Evolutionary conservation across 352 stramenopile genomes (phyloP).

Genomic region (Bremia lactucae): DNA sequence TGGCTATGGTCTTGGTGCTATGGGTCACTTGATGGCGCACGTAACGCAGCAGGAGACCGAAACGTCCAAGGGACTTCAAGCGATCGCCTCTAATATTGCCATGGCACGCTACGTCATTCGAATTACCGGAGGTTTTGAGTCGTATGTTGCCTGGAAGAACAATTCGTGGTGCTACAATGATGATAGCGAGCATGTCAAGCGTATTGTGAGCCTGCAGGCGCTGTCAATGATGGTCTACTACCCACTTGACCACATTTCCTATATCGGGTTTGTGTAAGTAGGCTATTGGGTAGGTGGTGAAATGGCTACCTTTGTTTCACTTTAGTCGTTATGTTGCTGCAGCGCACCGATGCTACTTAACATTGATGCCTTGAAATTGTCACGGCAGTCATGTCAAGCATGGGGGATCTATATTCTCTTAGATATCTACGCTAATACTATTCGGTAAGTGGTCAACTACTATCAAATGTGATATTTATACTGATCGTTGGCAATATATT

Average conservation of each 20-base stretch:
- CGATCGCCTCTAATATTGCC: constrained; percentile 60
- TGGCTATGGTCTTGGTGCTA: constrained; percentile 48
- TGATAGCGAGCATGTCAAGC: constrained; percentile 49
- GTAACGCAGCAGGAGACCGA: constrained; percentile 38
- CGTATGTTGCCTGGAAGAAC: constrained; percentile 64
- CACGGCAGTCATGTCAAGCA: constrained; percentile 53
- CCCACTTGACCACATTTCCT: constrained; percentile 77
- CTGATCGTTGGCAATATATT: background rate
- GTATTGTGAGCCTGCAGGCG: constrained; percentile 52
- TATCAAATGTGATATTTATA: background rate
- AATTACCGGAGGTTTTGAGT: constrained; percentile 65
- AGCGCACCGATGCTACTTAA: constrained; percentile 69
- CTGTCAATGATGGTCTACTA: constrained; percentile 82
- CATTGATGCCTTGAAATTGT: constrained; percentile 60
- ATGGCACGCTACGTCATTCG: constrained; percentile 74
- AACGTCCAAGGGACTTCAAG: constrained; percentile 39
- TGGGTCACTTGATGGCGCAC: constrained; percentile 44
- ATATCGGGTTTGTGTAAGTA: constrained; percentile 71
- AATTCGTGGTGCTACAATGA: constrained; percentile 68
- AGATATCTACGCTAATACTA: constrained; percentile 68
- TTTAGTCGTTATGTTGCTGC: constrained; percentile 1
- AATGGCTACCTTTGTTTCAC: background rate
- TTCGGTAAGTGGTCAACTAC: constrained; percentile 59
- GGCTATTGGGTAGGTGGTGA: background rate
- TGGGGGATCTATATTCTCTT: constrained; percentile 70